phyloP scores from a whole-genome alignment of 768 basidiomycete species.

The Trametes cubensis region DNA sequence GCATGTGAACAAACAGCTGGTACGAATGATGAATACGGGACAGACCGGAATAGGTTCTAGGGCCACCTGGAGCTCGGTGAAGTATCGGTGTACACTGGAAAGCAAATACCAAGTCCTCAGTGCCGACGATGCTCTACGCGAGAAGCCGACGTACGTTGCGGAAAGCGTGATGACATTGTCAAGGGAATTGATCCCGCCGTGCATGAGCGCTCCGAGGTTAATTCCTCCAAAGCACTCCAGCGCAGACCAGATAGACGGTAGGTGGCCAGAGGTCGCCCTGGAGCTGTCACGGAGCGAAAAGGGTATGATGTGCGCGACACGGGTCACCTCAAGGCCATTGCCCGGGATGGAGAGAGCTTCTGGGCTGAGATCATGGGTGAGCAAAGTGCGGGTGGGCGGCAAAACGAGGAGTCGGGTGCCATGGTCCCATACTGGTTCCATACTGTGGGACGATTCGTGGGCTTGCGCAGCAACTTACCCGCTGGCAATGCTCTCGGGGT shows the following conservation, averaged over 20 bases:
- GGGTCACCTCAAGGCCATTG: conserved; percentile 17
- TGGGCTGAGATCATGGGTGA: neutral
- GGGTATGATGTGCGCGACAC: conserved; percentile 21
- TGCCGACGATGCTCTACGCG: neutral
- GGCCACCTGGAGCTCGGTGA: conserved; percentile 22
- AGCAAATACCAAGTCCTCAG: too few species aligned
- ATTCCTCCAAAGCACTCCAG: conserved; percentile 21
- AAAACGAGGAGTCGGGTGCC: too few species aligned
- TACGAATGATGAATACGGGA: neutral
- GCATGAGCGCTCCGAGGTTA: conserved; percentile 19
- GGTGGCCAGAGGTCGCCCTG: conserved; percentile 11
- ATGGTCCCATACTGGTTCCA: neutral
- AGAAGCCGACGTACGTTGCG: conserved; percentile 15
- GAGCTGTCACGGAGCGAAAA: conserved; percentile 21
- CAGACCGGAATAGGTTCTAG: conserved; percentile 18
- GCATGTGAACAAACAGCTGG: neutral
- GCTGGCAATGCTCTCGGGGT: conserved; percentile 16
- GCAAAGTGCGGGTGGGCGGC: neutral
- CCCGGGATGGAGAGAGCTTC: neutral
- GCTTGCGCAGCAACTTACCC: conserved; percentile 9
- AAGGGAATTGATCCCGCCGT: conserved; percentile 22
- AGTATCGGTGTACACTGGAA: conserved; percentile 16
- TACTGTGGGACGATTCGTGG: neutral
- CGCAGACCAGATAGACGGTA: conserved; percentile 19
- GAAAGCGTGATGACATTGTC: conserved; percentile 24